Percentiles rank a stretch among this genome's conserved stretches.
Conservation (phyloP, 176 grass and related monocot genomes). For the Saccharum officinarum region DNA sequence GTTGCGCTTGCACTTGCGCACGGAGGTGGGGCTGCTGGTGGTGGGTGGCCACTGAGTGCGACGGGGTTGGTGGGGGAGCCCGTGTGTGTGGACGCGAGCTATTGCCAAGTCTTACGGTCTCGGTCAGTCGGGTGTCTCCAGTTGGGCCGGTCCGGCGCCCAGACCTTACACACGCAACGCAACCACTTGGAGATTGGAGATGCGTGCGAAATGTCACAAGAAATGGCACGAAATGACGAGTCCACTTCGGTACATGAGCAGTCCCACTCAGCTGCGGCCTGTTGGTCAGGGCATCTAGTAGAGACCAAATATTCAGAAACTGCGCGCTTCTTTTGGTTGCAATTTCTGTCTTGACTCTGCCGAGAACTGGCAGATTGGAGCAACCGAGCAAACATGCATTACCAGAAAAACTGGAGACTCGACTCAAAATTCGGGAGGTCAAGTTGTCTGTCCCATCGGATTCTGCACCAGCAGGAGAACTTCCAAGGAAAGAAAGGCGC, state of each 20-base stretch:
- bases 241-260: neutral
- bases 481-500: conserved; percentile 35
- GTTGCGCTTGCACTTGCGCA: neutral
- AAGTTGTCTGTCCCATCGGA: neutral
- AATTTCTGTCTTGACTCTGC: neutral
- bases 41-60: conserved; percentile 20
- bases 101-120: neutral
- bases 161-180: conserved; percentile 10
- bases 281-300: neutral
- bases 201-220: neutral
- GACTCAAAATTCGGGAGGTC: neutral
- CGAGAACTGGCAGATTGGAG: neutral
- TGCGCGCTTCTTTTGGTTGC: neutral
- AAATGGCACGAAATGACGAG: neutral
- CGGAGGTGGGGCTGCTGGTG: neutral
- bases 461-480: neutral
- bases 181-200: neutral
- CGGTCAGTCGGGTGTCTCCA: neutral
- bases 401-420: neutral
- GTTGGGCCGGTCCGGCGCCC: neutral
- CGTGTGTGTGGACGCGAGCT: conserved; percentile 14
- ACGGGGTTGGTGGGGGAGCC: conserved; percentile 34
- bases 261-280: neutral
- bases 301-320: neutral
- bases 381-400: neutral